Conservation (phyloP, 2,329 filamentous ascomycete species). For the Neospermospora avenae region DNA sequence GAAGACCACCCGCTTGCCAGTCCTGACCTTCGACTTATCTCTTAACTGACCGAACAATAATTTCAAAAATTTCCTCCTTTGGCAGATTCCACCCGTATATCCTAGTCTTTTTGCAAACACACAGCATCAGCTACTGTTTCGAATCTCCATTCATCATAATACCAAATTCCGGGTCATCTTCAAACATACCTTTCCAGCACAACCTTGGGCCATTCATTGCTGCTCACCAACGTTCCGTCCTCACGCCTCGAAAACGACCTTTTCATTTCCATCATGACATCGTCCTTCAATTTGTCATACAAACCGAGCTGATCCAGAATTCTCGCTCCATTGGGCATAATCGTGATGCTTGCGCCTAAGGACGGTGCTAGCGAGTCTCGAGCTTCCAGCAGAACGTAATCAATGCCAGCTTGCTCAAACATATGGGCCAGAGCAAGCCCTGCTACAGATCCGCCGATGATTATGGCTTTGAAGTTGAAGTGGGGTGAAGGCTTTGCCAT, state of each 20-base stretch:
- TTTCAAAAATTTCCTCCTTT: constrained; percentile 20
- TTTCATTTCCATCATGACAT: constrained; percentile 15
- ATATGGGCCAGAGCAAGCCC: constrained; percentile 27
- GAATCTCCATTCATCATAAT: not conserved
- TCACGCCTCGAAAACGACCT: constrained; percentile 7
- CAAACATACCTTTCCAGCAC: constrained; percentile 19
- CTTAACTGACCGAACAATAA: constrained; percentile 24
- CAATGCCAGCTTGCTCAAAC: constrained; percentile 21
- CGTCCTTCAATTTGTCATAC: constrained; percentile 19
- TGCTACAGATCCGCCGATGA: constrained; percentile 25
- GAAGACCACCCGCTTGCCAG: constrained; percentile 20
- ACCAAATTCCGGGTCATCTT: not conserved
- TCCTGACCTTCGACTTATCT: constrained; percentile 21
- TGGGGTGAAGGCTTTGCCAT: not conserved
- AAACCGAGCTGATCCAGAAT: constrained; percentile 51
- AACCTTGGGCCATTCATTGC: not conserved
- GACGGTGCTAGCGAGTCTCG: constrained; percentile 21
- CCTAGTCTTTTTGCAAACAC: constrained; percentile 18
- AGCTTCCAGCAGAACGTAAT: constrained; percentile 28
- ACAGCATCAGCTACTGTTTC: not conserved
- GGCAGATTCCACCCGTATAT: constrained; percentile 20
- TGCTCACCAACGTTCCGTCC: constrained; percentile 11
- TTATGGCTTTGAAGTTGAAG: constrained; percentile 21
- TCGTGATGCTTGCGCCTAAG: constrained; percentile 25
- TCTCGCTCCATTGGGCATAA: constrained; percentile 40